Percentiles rank a stretch among this genome's conserved stretches.
Conservation (phyloP, 805 yeast species). For the Kuraishia ogatae region DNA sequence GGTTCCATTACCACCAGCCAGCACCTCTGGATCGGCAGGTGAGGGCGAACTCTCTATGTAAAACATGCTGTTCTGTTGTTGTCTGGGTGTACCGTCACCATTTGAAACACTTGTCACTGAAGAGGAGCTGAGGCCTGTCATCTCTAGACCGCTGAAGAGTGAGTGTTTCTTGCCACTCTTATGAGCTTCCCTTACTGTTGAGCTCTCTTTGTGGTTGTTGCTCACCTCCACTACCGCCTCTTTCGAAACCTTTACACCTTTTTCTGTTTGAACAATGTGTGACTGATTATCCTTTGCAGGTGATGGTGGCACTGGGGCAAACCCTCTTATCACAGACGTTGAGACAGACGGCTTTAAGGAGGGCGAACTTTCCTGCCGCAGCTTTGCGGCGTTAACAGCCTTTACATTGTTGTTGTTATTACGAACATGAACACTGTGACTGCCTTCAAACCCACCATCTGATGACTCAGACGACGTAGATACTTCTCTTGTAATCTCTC, state of each 20-base stretch:
- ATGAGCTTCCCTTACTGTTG: neutral
- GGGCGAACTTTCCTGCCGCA: conserved; percentile 1
- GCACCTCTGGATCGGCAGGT: conserved; percentile 11
- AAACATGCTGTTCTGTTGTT: conserved; percentile 16
- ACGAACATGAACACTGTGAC: neutral
- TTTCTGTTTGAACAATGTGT: neutral
- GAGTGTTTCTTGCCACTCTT: neutral
- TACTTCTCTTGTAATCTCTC: conserved; percentile 19
- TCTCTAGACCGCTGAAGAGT: neutral
- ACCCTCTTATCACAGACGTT: conserved; percentile 9
- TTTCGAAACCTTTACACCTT: neutral
- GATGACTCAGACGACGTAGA: conserved; percentile 9
- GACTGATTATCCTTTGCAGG: neutral
- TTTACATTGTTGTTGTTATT: neutral
- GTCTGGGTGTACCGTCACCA: neutral
- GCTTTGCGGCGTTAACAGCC: neutral
- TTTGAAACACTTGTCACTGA: conserved; percentile 6
- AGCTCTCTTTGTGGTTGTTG: conserved; percentile 7
- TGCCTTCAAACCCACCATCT: conserved; percentile 1
- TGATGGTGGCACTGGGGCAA: conserved; percentile 4
- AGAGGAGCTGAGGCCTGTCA: neutral
- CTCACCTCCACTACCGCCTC: neutral
- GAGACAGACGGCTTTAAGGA: conserved; percentile 4
- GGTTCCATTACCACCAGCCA: neutral
- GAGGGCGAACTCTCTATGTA: conserved; percentile 23